Percentiles rank a stretch among this genome's conserved stretches.
These are phyloP conservation scores for Citrus glauca DNA, from an alignment of 345 rosid species.

Conservation along the genomic window DNA sequence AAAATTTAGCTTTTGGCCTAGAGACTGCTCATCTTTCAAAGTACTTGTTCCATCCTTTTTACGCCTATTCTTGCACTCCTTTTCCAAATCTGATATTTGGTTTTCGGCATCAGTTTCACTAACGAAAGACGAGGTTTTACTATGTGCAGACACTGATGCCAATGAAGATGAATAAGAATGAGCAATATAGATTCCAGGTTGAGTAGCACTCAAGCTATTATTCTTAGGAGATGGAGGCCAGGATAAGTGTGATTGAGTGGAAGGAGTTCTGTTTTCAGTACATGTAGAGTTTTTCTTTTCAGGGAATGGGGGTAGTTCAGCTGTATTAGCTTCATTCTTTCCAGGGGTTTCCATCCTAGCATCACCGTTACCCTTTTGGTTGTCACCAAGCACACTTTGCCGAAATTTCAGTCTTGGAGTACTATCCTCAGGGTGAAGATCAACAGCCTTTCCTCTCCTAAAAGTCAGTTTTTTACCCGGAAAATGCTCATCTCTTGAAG, in stretches of 20 bases:
- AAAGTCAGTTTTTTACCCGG: constrained; percentile 30
- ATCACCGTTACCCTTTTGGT: constrained; percentile 24
- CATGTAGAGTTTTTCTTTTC: not conserved
- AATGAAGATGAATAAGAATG: not conserved
- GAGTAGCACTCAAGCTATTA: not conserved
- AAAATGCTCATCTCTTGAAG: constrained; percentile 18
- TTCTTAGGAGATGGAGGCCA: not conserved
- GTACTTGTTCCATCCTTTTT: constrained; percentile 20
- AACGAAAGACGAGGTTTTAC: constrained; percentile 1
- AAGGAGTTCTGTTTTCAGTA: not conserved
- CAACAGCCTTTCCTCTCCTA: constrained; percentile 58
- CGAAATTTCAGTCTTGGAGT: constrained; percentile 54
- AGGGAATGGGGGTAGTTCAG: not conserved
- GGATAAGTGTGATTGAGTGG: constrained; percentile 6
- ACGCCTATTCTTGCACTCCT: constrained; percentile 6
- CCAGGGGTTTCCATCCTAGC: constrained; percentile 19
- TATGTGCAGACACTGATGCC: not conserved
- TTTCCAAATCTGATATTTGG: not conserved
- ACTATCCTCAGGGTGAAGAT: constrained; percentile 30
- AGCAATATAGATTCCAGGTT: not conserved
- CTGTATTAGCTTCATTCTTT: constrained; percentile 15
- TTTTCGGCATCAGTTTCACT: constrained; percentile 11
- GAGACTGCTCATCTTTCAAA: constrained; percentile 20
- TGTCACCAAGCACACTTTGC: constrained; percentile 30
- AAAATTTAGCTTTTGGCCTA: constrained; percentile 30